Percentiles rank a stretch among this genome's conserved stretches.
Evolutionary conservation across 139 green algal genomes (phyloP).

Genomic region (Tetraselmis chui): DNA sequence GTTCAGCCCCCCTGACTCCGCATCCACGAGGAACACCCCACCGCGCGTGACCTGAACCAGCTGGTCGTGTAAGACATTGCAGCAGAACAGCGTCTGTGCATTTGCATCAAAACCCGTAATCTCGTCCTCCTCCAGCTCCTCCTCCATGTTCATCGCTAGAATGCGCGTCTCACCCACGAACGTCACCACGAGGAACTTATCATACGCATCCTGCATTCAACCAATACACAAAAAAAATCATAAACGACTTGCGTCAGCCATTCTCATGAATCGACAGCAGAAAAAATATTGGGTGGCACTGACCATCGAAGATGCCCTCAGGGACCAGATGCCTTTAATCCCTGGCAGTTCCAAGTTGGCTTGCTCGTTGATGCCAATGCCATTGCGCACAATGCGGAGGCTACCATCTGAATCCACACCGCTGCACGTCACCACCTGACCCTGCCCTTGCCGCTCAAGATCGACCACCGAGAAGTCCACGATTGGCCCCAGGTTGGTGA

Average conservation of each 20-base stretch:
- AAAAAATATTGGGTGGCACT: too few relatives aligned
- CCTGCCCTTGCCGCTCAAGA: constrained; percentile 90
- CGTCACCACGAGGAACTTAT: constrained; percentile 86
- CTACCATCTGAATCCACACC: constrained; percentile 64
- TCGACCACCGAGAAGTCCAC: constrained; percentile 93
- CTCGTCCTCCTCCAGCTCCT: constrained; percentile 75
- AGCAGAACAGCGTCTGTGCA: constrained; percentile 77
- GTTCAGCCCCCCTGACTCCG: background rate
- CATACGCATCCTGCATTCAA: constrained; percentile 39
- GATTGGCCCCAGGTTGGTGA: constrained; percentile 89
- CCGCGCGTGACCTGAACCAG: constrained; percentile 74
- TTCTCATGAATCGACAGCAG: too few relatives aligned
- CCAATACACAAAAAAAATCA: constrained; percentile 11
- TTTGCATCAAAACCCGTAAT: constrained; percentile 73
- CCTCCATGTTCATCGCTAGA: constrained; percentile 69
- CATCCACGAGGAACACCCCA: constrained; percentile 44
- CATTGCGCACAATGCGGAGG: constrained; percentile 90
- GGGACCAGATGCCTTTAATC: constrained; percentile 23
- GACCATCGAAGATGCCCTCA: background rate
- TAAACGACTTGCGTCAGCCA: too few relatives aligned
- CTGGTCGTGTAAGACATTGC: constrained; percentile 66
- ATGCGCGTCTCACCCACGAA: constrained; percentile 87
- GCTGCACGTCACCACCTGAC: constrained; percentile 89
- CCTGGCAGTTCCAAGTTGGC: constrained; percentile 32
- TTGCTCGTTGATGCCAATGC: constrained; percentile 95